Evolutionary conservation across 495 filamentous ascomycete genomes (phyloP), one percentile per base, ranked within the genome.

Genomic region (Diplogelasinospora grovesii): DNA sequence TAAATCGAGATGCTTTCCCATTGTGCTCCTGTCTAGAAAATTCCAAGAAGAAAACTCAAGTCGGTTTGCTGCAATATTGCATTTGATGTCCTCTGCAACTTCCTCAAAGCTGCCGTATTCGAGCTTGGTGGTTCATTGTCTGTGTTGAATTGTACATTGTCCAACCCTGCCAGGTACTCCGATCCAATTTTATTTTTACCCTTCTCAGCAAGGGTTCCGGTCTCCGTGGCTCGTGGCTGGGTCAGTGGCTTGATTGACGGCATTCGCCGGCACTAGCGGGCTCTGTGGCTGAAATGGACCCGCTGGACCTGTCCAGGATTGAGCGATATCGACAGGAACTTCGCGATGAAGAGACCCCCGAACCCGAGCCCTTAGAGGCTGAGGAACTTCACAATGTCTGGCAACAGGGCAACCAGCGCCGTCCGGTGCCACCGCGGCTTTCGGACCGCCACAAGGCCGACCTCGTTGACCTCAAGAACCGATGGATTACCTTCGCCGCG

Each of bases 401-500:
- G 46, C 20, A 38, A 36, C 23, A 36, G 9, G 46, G 46, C 32
- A 49, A 49, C 36, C 26, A 13, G 25, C 32, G 46, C 21, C 39
- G 46, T 18, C 33, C 40, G 20, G 22, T 39, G 28, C 24, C 46
- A 27, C 46, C 40, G 35, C 43, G 44, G 6, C 40, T 27, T 16
- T 49, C 46, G 39, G 39, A 39, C 26, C 19, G 16, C 33, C 34
- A 49, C 40, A 49, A 49, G 33, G 39, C 33, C 39, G 26, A 21
- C 13, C 46, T 49, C 23, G 34, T 43, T 22, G 16, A 35, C 14
- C 46, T 39, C 34, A 29, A 49, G 40, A 10, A 20, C 20, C 46
- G 46, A 36, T 49, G 39, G 46, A 34, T 24, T 26, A 27, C 6
- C 16, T 49, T 49, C 31, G 33, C 33, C 1, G 40, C 31, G 19